Evolutionary conservation across 305 asterid genomes (phyloP).

Genomic region (Plantago coronopus): DNA sequence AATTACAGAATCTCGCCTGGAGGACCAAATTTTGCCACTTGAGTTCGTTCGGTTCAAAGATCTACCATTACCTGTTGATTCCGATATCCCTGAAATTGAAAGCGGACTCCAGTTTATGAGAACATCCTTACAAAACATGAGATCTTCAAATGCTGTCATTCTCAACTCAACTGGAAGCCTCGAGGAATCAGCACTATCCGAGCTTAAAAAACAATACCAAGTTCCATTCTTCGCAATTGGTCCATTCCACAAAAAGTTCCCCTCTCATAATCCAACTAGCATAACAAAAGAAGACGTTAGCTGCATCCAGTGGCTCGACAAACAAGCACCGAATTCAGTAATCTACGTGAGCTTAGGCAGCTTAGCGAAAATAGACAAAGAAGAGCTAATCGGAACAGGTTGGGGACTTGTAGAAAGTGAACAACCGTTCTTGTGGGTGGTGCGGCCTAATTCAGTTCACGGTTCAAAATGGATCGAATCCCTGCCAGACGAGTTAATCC

Average conservation of each 20-base stretch:
- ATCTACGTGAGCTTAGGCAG: constrained; percentile 47
- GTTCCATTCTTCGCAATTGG: constrained; percentile 41
- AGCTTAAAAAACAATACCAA: constrained; percentile 21
- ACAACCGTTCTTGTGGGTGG: constrained; percentile 47
- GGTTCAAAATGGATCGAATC: constrained; percentile 23
- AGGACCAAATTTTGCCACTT: constrained; percentile 25
- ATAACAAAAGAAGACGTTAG: constrained; percentile 27
- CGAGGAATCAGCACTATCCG: constrained; percentile 23
- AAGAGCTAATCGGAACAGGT: constrained; percentile 30
- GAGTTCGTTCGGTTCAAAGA: constrained; percentile 46
- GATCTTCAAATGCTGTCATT: constrained; percentile 35
- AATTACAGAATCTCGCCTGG: constrained; percentile 30
- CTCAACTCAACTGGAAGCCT: constrained; percentile 40
- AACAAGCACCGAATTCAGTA: constrained; percentile 34
- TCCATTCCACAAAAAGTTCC: constrained; percentile 41
- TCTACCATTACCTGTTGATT: constrained; percentile 20
- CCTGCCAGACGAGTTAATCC: constrained; percentile 26
- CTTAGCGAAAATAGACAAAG: constrained; percentile 21
- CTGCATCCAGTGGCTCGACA: constrained; percentile 34
- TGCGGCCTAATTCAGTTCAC: constrained; percentile 25
- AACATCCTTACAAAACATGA: background rate
- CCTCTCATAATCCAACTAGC: constrained; percentile 26
- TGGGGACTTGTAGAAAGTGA: constrained; percentile 38
- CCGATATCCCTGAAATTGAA: background rate
- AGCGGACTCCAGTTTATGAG: background rate